Conservation (phyloP, 2,329 filamentous ascomycete species). For the Diplodia mutila region DNA sequence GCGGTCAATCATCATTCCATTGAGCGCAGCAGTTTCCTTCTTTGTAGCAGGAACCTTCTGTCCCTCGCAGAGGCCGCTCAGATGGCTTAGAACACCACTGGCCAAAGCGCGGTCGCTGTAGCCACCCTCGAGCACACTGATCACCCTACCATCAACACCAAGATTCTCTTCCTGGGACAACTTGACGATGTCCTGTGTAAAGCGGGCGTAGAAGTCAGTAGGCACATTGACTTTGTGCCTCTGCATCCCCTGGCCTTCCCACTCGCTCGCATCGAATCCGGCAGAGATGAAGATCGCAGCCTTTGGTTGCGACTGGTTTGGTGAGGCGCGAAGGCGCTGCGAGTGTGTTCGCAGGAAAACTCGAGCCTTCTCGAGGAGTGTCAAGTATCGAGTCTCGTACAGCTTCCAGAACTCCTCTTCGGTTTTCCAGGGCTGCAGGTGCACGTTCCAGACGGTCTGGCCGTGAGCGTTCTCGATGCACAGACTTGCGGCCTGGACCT, state of each 20-base stretch:
- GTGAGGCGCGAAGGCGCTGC: slow-evolving; percentile 61
- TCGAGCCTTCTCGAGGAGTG: slow-evolving; percentile 80
- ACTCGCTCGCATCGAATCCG: slow-evolving; percentile 96
- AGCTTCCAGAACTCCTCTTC: slow-evolving; percentile 85
- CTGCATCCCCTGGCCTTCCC: slow-evolving; percentile 92
- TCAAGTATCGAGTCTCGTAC: slow-evolving; percentile 77
- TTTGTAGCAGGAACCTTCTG: slow-evolving; percentile 28
- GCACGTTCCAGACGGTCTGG: slow-evolving; percentile 95
- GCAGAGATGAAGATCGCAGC: slow-evolving; percentile 93
- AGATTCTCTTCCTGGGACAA: slow-evolving; percentile 80
- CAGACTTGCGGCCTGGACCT: slow-evolving; percentile 89
- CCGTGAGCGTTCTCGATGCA: slow-evolving; percentile 94
- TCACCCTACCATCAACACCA: slow-evolving; percentile 77
- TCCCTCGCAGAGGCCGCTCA: slow-evolving; percentile 77
- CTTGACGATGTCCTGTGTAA: slow-evolving; percentile 82
- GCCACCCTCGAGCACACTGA: slow-evolving; percentile 93
- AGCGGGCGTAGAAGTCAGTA: slow-evolving; percentile 91
- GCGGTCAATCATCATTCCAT: slow-evolving; percentile 56
- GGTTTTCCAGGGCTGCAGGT: slow-evolving; percentile 84
- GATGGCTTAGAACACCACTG: slow-evolving; percentile 86
- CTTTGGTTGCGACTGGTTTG: slow-evolving; percentile 67
- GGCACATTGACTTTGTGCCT: slow-evolving; percentile 94
- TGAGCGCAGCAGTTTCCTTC: slow-evolving; percentile 27
- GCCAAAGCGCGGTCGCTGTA: slow-evolving; percentile 91
- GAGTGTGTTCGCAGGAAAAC: slow-evolving; percentile 76